Evolutionary conservation across 805 yeast genomes (phyloP).

Genomic region (Candida sithepensis): DNA sequence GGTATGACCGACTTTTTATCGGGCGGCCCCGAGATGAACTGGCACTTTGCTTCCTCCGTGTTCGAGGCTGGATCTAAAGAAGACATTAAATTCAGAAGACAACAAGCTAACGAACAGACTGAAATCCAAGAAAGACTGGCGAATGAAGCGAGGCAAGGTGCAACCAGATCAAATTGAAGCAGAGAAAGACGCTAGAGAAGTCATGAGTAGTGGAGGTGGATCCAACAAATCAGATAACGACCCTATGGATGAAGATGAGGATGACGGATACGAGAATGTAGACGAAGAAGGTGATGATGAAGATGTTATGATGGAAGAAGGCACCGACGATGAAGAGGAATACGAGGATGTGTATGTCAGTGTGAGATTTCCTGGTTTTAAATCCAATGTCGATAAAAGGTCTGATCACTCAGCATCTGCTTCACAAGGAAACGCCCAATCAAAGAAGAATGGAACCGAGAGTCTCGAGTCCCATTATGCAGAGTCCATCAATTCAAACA

Average conservation of each 20-base stretch:
- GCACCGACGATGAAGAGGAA: conserved; percentile 26
- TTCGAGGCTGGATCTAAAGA: conserved; percentile 90
- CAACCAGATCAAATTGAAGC: not conserved
- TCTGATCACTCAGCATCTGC: not conserved
- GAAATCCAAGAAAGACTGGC: conserved; percentile 2
- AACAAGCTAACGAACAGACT: conserved; percentile 19
- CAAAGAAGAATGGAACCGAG: conserved; percentile 7
- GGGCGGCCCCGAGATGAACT: conserved; percentile 88
- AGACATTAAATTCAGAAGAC: conserved; percentile 60
- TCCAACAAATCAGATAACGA: not conserved
- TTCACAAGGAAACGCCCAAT: not conserved
- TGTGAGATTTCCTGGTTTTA: conserved; percentile 44
- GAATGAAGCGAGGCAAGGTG: conserved; percentile 3
- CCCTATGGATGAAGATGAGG: conserved; percentile 7
- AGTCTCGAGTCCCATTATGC: conserved; percentile 4
- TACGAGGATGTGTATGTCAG: conserved; percentile 50
- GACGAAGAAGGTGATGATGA: conserved; percentile 8
- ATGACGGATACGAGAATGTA: conserved; percentile 1
- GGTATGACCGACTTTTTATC: conserved; percentile 71
- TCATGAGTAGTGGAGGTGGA: not conserved
- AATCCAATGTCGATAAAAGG: conserved; percentile 18
- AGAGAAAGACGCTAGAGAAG: not conserved
- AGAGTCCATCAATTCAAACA: conserved; percentile 3
- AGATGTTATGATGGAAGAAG: conserved; percentile 6
- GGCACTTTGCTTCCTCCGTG: conserved; percentile 65